Conservation (phyloP, 768 basidiomycete genomes). For the Lyophyllum shimeji region DNA sequence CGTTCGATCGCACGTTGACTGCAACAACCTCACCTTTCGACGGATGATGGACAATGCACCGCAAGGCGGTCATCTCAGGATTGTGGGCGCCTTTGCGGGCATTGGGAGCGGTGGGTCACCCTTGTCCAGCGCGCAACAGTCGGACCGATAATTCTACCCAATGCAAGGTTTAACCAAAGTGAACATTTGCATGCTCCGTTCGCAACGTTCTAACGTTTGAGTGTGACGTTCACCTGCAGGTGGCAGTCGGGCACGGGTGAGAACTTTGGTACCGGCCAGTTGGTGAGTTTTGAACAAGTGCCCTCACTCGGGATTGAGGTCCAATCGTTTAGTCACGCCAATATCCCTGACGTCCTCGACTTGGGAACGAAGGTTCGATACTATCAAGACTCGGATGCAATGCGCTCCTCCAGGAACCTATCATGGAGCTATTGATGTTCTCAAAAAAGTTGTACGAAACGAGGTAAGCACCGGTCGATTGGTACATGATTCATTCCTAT, state of each 20-base stretch:
- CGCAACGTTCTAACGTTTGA: not conserved
- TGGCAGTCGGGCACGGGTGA: conserved; percentile 72
- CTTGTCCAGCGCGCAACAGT: not conserved
- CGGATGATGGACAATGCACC: conserved; percentile 31
- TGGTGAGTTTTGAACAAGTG: conserved; percentile 4
- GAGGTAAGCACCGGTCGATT: conserved; percentile 42
- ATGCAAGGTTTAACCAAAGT: conserved; percentile 50
- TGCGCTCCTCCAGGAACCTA: conserved; percentile 67
- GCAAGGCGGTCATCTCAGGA: conserved; percentile 38
- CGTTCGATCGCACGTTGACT: too few species aligned
- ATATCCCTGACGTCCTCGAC: conserved; percentile 1
- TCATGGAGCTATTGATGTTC: conserved; percentile 57
- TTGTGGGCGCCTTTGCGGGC: conserved; percentile 58
- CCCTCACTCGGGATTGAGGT: conserved; percentile 1
- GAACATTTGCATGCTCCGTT: conserved; percentile 4
- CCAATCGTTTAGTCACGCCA: not conserved
- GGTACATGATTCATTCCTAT: conserved; percentile 1
- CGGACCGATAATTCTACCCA: not conserved
- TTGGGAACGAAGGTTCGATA: conserved; percentile 54
- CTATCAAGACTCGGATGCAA: conserved; percentile 72
- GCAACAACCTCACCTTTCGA: not conserved
- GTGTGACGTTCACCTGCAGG: conserved; percentile 33
- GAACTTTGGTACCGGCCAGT: conserved; percentile 12
- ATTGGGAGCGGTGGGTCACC: conserved; percentile 55
- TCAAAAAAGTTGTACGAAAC: conserved; percentile 54